Conservation (phyloP, 2,329 filamentous ascomycete genomes). For the Balansia obtecta region DNA sequence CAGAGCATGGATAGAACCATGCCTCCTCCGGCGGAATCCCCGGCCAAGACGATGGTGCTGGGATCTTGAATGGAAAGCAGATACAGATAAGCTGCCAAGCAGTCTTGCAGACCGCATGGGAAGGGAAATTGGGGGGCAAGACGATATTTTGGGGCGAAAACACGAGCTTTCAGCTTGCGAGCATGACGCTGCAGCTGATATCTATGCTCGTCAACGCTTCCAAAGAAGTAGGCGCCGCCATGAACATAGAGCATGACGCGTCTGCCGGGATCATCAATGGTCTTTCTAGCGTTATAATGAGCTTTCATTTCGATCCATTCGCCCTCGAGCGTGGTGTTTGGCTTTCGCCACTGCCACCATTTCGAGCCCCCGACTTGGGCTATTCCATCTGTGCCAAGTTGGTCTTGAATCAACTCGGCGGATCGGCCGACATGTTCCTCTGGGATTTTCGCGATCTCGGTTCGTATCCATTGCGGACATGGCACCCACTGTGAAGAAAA, state of each 20-base stretch:
- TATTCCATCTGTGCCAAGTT: slow-evolving; percentile 69
- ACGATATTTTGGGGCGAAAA: slow-evolving; percentile 78
- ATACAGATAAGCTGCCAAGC: slow-evolving; percentile 75
- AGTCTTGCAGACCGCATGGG: slow-evolving; percentile 84
- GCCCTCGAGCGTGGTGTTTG: slow-evolving; percentile 53
- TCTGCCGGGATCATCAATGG: slow-evolving; percentile 44
- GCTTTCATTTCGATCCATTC: slow-evolving; percentile 96
- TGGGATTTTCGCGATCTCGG: slow-evolving; percentile 56
- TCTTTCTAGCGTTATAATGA: slow-evolving; percentile 57
- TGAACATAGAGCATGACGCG: slow-evolving; percentile 90
- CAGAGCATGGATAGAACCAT: slow-evolving; percentile 78
- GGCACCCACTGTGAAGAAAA: slow-evolving; percentile 92
- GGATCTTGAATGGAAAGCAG: slow-evolving; percentile 67
- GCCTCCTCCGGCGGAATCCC: slow-evolving; percentile 86
- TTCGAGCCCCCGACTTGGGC: slow-evolving; percentile 64
- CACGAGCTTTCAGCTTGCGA: slow-evolving; percentile 78
- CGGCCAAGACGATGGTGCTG: slow-evolving; percentile 72
- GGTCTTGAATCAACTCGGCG: slow-evolving; percentile 52
- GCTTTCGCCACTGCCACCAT: slow-evolving; percentile 84
- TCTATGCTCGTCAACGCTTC: slow-evolving; percentile 90
- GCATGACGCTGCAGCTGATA: slow-evolving; percentile 97
- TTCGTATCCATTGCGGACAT: slow-evolving; percentile 74
- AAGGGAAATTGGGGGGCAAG: slow-evolving; percentile 92
- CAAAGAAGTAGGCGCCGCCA: slow-evolving; percentile 91
- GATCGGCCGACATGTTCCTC: slow-evolving; percentile 50